phyloP scores from a whole-genome alignment of 2,329 filamentous ascomycete genomes.

The Verticillium alfalfae region DNA sequence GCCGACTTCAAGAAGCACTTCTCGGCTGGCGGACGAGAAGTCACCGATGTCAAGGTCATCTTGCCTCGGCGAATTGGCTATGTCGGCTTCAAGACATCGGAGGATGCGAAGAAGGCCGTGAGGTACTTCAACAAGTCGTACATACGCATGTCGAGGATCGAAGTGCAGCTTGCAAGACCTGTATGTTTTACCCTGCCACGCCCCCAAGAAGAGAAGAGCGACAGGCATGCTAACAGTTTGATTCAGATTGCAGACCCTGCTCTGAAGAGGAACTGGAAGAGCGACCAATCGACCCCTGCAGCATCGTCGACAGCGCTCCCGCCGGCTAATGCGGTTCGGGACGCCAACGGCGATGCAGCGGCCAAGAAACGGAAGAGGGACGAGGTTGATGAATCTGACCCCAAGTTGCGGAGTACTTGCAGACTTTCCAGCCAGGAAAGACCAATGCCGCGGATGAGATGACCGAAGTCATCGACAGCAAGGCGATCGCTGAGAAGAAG shows the following conservation, averaged over 20 bases:
- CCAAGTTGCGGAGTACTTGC: conserved; percentile 83
- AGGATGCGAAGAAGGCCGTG: conserved; percentile 76
- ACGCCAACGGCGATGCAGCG: not conserved
- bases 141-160: conserved; percentile 92
- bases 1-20: conserved; percentile 88
- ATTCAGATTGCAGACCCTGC: conserved; percentile 35
- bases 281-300: conserved; percentile 1
- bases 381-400: conserved; percentile 56
- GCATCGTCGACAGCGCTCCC: conserved; percentile 4
- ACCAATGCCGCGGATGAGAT: conserved; percentile 21
- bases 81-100: conserved; percentile 81
- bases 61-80: conserved; percentile 88
- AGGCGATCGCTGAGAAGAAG: conserved; percentile 18
- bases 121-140: conserved; percentile 95
- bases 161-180: conserved; percentile 80
- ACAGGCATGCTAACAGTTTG: not conserved
- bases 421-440: conserved; percentile 66
- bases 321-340: conserved; percentile 5
- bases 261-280: conserved; percentile 18
- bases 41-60: conserved; percentile 92
- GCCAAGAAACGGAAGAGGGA: conserved; percentile 65
- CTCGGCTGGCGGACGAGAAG: conserved; percentile 60
- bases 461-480: conserved; percentile 6
- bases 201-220: not conserved
- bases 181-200: conserved; percentile 5